These are phyloP conservation scores for Thelonectria discophora DNA, from an alignment of 2,329 filamentous ascomycete genomes.

Conservation along the genomic window DNA sequence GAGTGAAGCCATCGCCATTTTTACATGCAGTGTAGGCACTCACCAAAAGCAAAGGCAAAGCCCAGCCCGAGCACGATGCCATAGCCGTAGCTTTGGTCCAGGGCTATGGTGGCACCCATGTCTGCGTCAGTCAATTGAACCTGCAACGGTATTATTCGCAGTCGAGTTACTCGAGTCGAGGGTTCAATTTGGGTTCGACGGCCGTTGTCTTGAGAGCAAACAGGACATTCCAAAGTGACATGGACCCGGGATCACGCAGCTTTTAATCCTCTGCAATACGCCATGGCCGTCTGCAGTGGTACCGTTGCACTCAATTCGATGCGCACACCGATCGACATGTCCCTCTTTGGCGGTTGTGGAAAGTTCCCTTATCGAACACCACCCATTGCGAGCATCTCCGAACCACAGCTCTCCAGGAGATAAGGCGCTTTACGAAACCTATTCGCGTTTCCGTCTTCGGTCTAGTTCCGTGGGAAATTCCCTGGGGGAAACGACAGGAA, in stretches of 20 bases:
- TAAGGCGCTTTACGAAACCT: neutral
- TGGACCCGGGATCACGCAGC: neutral
- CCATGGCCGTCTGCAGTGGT: too few species aligned
- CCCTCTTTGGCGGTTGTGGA: neutral
- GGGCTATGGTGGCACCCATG: constrained; percentile 38
- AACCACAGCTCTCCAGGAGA: neutral
- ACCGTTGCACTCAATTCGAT: neutral
- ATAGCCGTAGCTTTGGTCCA: constrained; percentile 75
- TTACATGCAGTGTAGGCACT: too few species aligned
- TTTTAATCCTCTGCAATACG: neutral
- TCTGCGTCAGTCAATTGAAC: neutral
- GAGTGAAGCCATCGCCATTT: neutral
- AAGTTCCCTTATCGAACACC: constrained; percentile 10
- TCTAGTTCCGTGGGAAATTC: constrained; percentile 7
- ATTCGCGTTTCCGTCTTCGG: constrained; percentile 2
- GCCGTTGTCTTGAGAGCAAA: neutral
- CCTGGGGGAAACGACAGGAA: neutral
- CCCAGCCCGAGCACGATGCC: constrained; percentile 80
- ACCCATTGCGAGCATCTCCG: neutral
- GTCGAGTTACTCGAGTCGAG: neutral
- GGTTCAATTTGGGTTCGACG: neutral
- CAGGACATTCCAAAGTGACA: neutral
- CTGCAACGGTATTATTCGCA: too few species aligned
- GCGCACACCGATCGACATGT: neutral
- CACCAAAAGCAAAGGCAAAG: constrained; percentile 76